Base-by-base conservation (phyloP, 1,284 basidiomycete genomes). In the Trichosporon sp. region DNA sequence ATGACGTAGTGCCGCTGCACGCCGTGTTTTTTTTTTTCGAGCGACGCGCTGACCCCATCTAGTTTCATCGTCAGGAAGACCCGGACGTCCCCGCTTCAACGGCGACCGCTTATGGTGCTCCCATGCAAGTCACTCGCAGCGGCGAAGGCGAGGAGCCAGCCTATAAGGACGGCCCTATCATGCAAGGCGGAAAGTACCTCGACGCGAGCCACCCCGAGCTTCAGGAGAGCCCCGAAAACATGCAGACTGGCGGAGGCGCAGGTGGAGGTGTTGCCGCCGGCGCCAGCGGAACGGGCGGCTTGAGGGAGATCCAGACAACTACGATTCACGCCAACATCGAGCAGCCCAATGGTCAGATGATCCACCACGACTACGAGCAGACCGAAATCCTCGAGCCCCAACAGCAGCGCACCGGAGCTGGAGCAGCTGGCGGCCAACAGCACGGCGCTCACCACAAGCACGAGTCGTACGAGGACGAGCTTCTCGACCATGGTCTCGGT, bases 71-170 rank as follows among this genome's bases (percentile, higher is more conserved):
- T 26, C 16, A 54, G 38, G 35, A 70, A 38, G 63, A 64, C 14
- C 16, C 65, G 31, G 66, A 64, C 40, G 61, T 12, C n/a, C 40
- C 46, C 6, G 21, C 12, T 31, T 40, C 21, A 14, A 31, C 21
- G 26, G 65, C 46, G 12, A 66, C 43, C 6, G 43, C 43, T 7
- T 66, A 48, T 65, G 77, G 76, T 21, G 74, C 76, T 21, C 76
- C 78, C 48, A 77, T 79, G 56, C 76, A 76, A 14, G 70, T 81
- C 35, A 78, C 81, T 0, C 68, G 76, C 1, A 76, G 77, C 68
- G 79, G 78, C 7, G 80, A 81, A 65, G 69, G 59, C 6, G 81
- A 81, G 69, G 68, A 71, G 31, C 77, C 77, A 6, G 78, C 79
- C 10, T 48, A 32, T 31, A 11, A 59, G 40, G 63, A 48, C 37